Conservation (phyloP, 192 early-diverging fungal species). For the Kappamyces sp. region DNA sequence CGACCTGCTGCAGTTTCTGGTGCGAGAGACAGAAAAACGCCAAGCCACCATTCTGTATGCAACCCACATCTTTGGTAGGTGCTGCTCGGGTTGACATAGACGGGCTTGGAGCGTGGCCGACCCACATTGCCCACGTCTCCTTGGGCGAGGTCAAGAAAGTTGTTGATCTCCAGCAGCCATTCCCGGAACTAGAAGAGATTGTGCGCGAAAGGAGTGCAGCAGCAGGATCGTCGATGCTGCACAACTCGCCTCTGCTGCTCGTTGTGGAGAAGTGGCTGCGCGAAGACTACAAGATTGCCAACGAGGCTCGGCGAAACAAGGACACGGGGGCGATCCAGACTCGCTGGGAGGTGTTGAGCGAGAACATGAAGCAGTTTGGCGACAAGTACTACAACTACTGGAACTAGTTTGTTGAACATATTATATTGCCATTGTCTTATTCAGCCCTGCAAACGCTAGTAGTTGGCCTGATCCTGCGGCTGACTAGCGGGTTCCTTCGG, state of each 20-base stretch:
- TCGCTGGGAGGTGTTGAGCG: constrained; percentile 45
- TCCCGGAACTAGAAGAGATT: constrained; percentile 50
- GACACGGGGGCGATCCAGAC: constrained; percentile 32
- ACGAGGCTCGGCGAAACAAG: constrained; percentile 20
- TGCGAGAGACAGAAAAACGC: constrained; percentile 54
- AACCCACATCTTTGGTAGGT: constrained; percentile 67
- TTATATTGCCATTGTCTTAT: neutral
- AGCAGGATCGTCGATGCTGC: constrained; percentile 17
- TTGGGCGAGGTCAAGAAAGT: constrained; percentile 47
- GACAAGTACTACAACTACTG: constrained; percentile 54
- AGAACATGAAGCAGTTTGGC: constrained; percentile 48
- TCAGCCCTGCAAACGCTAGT: too few relatives aligned
- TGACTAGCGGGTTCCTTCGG: too few relatives aligned
- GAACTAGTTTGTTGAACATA: constrained; percentile 3
- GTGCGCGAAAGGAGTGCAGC: neutral
- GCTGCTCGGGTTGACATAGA: constrained; percentile 13
- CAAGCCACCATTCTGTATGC: constrained; percentile 69
- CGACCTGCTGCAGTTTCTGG: constrained; percentile 62
- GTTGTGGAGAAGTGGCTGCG: constrained; percentile 63
- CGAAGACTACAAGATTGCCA: constrained; percentile 42
- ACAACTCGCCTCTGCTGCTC: constrained; percentile 50
- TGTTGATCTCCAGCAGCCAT: constrained; percentile 34
- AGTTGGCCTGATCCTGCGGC: too few relatives aligned
- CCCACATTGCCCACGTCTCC: constrained; percentile 64
- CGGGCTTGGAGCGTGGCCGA: constrained; percentile 66